These are phyloP conservation scores for Alloteropsis semialata DNA, from an alignment of 176 grass and related monocot species.

Conservation along the genomic window DNA sequence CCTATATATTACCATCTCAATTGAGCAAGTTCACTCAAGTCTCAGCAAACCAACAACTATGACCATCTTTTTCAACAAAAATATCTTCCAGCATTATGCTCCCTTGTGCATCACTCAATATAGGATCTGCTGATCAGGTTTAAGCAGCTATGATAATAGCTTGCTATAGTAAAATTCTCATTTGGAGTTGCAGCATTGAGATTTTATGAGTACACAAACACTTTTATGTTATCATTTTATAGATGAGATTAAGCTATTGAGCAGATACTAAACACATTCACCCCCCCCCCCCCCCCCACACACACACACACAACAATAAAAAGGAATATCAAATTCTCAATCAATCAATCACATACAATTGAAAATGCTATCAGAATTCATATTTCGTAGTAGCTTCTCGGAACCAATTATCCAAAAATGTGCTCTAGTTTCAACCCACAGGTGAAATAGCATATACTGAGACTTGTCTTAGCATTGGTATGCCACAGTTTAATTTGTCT, in stretches of 20 bases:
- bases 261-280: neutral
- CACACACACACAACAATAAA: too few species aligned
- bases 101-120: neutral
- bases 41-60: neutral
- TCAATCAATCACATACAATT: neutral
- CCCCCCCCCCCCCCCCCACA: too few species aligned
- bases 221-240: neutral
- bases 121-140: neutral
- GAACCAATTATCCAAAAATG: neutral
- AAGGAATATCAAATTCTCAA: neutral
- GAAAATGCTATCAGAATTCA: neutral
- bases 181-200: slow-evolving; percentile 7
- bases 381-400: neutral
- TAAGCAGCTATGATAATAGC: neutral
- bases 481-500: neutral
- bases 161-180: neutral
- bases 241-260: neutral
- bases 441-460: neutral
- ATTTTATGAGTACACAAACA: neutral
- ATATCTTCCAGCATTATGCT: neutral
- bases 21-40: neutral
- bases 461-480: neutral
- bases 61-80: neutral
- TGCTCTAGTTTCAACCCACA: neutral
- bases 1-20: neutral